phyloP scores from a whole-genome alignment of 805 yeast species.

The Saccharomyces kudriavzevii region DNA sequence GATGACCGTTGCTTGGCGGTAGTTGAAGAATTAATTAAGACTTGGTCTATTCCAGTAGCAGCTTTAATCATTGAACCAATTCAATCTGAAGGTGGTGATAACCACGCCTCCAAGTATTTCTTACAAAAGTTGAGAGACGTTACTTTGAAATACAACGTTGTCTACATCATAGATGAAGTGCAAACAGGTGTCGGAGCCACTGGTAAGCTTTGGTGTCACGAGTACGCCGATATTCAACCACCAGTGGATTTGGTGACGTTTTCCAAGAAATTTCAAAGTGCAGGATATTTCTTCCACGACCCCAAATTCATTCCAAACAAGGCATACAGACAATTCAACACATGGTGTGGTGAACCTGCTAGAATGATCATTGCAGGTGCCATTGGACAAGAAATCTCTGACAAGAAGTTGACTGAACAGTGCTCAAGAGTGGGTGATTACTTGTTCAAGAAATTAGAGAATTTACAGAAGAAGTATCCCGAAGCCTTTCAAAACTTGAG shows the following conservation, averaged over 20 bases:
- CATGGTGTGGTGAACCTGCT: constrained; percentile 74
- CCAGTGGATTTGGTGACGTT: constrained; percentile 66
- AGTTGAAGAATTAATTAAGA: constrained; percentile 61
- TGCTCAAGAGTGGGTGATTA: constrained; percentile 49
- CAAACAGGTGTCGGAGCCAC: constrained; percentile 72
- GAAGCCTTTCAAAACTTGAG: constrained; percentile 41
- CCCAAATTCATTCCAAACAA: constrained; percentile 49
- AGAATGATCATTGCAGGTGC: constrained; percentile 56
- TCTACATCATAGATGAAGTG: constrained; percentile 63
- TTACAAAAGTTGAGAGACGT: constrained; percentile 57
- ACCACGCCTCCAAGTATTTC: constrained; percentile 55
- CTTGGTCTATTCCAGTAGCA: constrained; percentile 73
- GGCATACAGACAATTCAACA: constrained; percentile 65
- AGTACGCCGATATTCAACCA: constrained; percentile 52
- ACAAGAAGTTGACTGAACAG: constrained; percentile 41
- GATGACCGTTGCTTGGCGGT: constrained; percentile 73
- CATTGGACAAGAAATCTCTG: constrained; percentile 46
- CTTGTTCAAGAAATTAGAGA: constrained; percentile 37
- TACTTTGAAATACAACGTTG: constrained; percentile 47
- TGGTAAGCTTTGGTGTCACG: constrained; percentile 68
- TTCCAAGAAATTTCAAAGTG: constrained; percentile 66
- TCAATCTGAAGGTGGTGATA: constrained; percentile 72
- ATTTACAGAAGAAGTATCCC: constrained; percentile 34
- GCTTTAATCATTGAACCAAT: constrained; percentile 86
- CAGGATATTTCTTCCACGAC: constrained; percentile 61